Percentiles rank a stretch among this genome's conserved stretches.
phyloP scores from a whole-genome alignment of 352 stramenopile genomes.

The Labyrinthula sp. region DNA sequence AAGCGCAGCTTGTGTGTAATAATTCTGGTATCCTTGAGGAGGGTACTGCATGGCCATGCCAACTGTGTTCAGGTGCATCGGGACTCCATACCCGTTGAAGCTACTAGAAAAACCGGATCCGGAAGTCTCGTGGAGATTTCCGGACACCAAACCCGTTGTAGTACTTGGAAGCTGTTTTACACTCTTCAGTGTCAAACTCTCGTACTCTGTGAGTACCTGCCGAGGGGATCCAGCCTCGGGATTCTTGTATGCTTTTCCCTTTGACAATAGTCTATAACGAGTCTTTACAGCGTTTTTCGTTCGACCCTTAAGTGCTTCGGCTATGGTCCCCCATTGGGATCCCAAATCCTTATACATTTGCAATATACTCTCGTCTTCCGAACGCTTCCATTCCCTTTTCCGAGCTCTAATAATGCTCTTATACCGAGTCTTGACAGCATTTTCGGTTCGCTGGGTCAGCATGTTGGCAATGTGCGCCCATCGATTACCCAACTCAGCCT shows the following conservation, averaged over 20 bases:
- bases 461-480: slow-evolving; percentile 71
- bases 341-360: slow-evolving; percentile 19
- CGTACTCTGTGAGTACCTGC: too few species aligned
- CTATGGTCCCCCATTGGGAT: slow-evolving; percentile 21
- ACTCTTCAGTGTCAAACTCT: too few species aligned
- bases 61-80: too few species aligned
- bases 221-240: slow-evolving; percentile 8
- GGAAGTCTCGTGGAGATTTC: too few species aligned
- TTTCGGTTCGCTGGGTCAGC: slow-evolving; percentile 60
- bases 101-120: too few species aligned
- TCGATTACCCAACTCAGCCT: slow-evolving; percentile 66
- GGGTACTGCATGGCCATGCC: too few species aligned
- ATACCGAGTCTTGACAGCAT: slow-evolving; percentile 70
- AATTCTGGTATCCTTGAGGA: too few species aligned
- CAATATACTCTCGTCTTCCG: slow-evolving; percentile 26
- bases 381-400: slow-evolving; percentile 23
- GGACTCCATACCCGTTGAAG: too few species aligned
- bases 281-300: slow-evolving; percentile 28
- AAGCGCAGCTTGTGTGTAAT: too few species aligned
- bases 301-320: slow-evolving; percentile 14
- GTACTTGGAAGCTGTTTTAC: too few species aligned
- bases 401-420: slow-evolving; percentile 36
- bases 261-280: slow-evolving; percentile 16
- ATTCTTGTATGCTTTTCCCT: slow-evolving; percentile 2
- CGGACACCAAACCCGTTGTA: too few species aligned